phyloP scores from a whole-genome alignment of 169 alveolate species.

The Toxoplasma gondii region DNA sequence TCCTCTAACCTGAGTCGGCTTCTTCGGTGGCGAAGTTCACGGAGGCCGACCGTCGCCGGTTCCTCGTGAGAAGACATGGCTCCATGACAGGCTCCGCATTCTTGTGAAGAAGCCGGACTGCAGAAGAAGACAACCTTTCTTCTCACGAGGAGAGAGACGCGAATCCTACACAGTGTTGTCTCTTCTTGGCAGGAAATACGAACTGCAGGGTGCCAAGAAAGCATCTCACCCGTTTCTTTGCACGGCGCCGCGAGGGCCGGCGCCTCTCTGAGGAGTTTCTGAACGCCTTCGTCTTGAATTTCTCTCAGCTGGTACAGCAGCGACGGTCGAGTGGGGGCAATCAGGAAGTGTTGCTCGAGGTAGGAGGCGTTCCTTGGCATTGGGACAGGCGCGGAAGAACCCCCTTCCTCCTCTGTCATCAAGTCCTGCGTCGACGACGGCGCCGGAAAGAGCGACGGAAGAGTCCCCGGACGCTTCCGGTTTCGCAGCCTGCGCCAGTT shows the following conservation, averaged over 20 bases:
- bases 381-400: background rate
- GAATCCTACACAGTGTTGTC: no score
- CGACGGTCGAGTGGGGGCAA: slow-evolving; percentile 77
- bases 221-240: slow-evolving; percentile 72
- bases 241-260: slow-evolving; percentile 70
- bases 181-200: no score
- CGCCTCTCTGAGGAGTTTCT: slow-evolving; percentile 72
- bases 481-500: slow-evolving; percentile 33
- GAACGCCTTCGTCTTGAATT: slow-evolving; percentile 72
- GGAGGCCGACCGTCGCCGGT: no score
- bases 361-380: background rate
- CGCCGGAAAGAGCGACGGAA: background rate
- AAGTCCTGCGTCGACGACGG: background rate
- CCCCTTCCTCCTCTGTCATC: background rate
- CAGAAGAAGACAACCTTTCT: no score
- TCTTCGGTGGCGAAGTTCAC: no score
- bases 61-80: no score
- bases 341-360: slow-evolving; percentile 64
- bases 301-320: slow-evolving; percentile 74
- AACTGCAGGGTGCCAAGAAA: no score
- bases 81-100: no score
- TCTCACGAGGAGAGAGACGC: no score
- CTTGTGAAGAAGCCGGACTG: no score
- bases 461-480: no score
- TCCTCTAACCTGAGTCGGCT: no score